Evolutionary conservation across 1,284 basidiomycete genomes (phyloP).

Genomic region (Coniferiporia sulphurascens): DNA sequence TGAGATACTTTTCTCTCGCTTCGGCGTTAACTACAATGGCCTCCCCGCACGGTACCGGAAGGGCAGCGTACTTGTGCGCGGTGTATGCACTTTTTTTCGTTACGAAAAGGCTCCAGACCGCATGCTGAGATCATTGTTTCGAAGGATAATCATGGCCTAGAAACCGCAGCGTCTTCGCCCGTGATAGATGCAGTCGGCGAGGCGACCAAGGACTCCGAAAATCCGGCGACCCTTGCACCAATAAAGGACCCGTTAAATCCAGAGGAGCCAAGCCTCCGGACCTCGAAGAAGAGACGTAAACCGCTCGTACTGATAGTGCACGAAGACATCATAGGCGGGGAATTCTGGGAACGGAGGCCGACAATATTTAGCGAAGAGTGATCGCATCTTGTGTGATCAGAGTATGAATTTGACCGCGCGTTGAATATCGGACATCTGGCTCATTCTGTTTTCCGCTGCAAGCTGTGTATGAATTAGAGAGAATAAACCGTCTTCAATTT

Average conservation of each 20-base stretch:
- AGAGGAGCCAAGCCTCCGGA: neutral
- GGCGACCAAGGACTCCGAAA: neutral
- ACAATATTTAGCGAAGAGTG: constrained; percentile 10
- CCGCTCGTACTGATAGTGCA: constrained; percentile 8
- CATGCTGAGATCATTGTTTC: neutral
- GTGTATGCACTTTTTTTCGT: constrained; percentile 31
- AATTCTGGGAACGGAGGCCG: constrained; percentile 12
- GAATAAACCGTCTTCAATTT: constrained; percentile 43
- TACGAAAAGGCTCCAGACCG: neutral
- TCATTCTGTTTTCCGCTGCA: neutral
- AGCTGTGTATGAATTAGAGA: constrained; percentile 26
- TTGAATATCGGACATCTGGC: neutral
- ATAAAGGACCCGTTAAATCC: neutral
- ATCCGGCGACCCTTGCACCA: neutral
- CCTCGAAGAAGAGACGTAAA: constrained; percentile 4
- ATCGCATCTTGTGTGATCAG: neutral
- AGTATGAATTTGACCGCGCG: neutral
- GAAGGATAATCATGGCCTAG: neutral
- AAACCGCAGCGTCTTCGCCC: neutral
- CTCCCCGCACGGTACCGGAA: constrained; percentile 76
- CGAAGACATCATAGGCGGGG: constrained; percentile 17
- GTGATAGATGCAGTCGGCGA: neutral
- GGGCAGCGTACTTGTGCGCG: constrained; percentile 80
- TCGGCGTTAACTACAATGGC: constrained; percentile 86
- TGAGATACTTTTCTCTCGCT: constrained; percentile 82